Evolutionary conservation across 2,329 filamentous ascomycete genomes (phyloP), one percentile per base, ranked within the genome.

Genomic region (Stromatinia cepivora): DNA sequence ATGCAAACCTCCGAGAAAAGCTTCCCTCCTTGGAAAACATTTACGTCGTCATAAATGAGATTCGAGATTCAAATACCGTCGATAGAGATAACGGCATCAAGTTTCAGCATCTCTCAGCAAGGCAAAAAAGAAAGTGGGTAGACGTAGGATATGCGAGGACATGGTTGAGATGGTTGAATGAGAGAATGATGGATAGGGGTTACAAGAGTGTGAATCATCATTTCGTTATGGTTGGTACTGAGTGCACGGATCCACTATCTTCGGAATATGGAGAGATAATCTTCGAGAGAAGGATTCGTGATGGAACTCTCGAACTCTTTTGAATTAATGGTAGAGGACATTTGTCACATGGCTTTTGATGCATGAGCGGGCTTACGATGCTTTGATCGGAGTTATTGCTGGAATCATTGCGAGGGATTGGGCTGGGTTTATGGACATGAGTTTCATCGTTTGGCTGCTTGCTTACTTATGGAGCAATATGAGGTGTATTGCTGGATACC

Each of bases 161-260:
- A 28, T 63, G 61, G 61, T 20, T 63, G 15, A 63, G 22, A 42
- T 63, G 61, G 61, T 17, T 63, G 46, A 52, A 52, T 28, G n/a
- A 50, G 61, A 25, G 7, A 36, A 63, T 63, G 61, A 15, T 52
- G 31, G 46, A 39, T 34, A 52, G 46, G 6, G 34, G 46, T n/a
- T 52, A 63, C 15, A 28, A 36, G 10, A 39, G 46, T 63, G 46
- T 63, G 1, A 34, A 63, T 63, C 22, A 25, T 52, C 46, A 63
- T 63, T 52, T 63, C 10, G 61, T 63, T 31, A 63, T 63, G 61
- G 61, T 63, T 22, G 61, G 61, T 28, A 63, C 61, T 28, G 15
- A 63, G 48, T 63, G 61, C 22, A 31, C 15, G 1, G 61, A 63
- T 22, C 15, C 34, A 22, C 17, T 63, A 25, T 63, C 61, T 25